Percentiles rank a stretch among this genome's conserved stretches.
Conservation (phyloP, 2,329 filamentous ascomycete species). For the Talaromyces sp. region DNA sequence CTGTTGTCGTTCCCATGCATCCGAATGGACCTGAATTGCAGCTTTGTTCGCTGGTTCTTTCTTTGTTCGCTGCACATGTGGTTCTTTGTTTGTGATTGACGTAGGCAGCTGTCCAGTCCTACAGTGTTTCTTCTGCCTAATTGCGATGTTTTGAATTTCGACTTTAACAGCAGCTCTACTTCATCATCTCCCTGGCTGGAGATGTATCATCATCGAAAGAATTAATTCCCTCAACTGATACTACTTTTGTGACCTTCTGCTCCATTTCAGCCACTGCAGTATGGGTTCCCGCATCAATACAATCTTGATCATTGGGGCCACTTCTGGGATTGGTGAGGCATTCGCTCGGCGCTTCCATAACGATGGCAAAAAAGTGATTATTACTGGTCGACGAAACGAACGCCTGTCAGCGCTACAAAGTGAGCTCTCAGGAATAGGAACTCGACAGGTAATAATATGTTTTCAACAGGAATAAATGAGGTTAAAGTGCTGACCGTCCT, state of each 20-base stretch:
- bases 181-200: background rate
- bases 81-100: too few relatives aligned
- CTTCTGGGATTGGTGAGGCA: conserved; percentile 42
- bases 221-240: background rate
- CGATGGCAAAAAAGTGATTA: conserved; percentile 24
- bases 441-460: conserved; percentile 11
- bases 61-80: background rate
- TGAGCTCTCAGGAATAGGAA: conserved; percentile 27
- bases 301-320: conserved; percentile 32
- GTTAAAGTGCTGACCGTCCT: background rate
- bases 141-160: background rate
- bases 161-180: background rate
- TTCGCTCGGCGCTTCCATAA: conserved; percentile 23
- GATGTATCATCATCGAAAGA: background rate
- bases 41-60: too few relatives aligned
- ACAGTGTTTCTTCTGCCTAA: background rate
- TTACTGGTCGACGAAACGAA: conserved; percentile 22
- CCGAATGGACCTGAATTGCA: too few relatives aligned
- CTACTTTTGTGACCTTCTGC: background rate
- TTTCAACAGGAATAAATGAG: too few relatives aligned
- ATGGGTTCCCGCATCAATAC: conserved; percentile 12
- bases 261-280: background rate
- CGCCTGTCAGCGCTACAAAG: conserved; percentile 20
- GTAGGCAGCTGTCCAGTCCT: background rate
- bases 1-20: background rate